phyloP scores from a whole-genome alignment of 2,329 filamentous ascomycete species.

The Colletotrichum spaethianum region DNA sequence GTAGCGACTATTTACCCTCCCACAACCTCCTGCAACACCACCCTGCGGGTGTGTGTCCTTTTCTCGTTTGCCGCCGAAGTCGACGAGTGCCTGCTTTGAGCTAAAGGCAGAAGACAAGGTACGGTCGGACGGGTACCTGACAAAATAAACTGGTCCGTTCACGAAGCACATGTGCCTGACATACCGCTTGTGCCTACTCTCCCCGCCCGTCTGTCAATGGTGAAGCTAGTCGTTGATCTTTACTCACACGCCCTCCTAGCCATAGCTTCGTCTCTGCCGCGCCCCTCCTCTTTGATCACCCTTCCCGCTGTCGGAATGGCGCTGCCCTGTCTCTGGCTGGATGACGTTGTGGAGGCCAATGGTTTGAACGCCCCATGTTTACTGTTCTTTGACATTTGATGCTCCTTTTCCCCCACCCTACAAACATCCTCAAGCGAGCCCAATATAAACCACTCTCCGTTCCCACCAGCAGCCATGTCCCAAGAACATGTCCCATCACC shows the following conservation, averaged over 20 bases:
- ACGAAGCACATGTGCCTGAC: constrained; percentile 4
- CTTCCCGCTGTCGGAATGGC: constrained; percentile 14
- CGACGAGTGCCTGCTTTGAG: neutral
- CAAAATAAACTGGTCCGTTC: neutral
- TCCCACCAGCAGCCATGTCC: constrained; percentile 17
- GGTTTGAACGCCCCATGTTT: constrained; percentile 16
- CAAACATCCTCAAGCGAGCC: neutral
- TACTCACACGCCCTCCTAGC: constrained; percentile 5
- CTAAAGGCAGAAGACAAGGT: neutral
- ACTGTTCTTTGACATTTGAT: constrained; percentile 30
- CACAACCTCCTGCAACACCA: constrained; percentile 2
- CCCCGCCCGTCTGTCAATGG: constrained; percentile 17
- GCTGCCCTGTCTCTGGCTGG: constrained; percentile 2
- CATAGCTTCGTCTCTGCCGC: constrained; percentile 3
- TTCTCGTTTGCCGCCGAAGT: constrained; percentile 1
- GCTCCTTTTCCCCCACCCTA: neutral
- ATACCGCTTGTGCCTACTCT: constrained; percentile 14
- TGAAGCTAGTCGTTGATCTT: constrained; percentile 14
- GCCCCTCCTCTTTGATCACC: constrained; percentile 26
- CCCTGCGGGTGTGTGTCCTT: neutral
- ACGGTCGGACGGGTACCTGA: constrained; percentile 20
- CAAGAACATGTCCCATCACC: neutral
- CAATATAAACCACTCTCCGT: constrained; percentile 18
- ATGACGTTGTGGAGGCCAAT: constrained; percentile 33
- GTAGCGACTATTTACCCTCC: neutral